Conservation (phyloP, 768 basidiomycete genomes). For the Lentinula detonsa region DNA sequence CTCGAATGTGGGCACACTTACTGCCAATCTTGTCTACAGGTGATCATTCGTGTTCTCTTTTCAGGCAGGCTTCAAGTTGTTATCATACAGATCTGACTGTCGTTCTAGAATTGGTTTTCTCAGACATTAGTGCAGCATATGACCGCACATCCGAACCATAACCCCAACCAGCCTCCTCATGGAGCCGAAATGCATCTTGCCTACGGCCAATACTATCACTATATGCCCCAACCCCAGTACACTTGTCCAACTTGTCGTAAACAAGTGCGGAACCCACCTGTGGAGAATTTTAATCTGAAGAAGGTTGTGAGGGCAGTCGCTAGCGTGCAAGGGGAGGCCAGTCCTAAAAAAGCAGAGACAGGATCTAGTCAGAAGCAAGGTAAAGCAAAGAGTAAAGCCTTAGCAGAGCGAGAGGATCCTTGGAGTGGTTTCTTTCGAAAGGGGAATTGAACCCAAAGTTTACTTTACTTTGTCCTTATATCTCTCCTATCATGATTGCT, state of each 20-base stretch:
- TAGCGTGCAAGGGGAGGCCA: conserved; percentile 39
- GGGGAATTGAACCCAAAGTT: not conserved
- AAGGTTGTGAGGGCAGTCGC: conserved; percentile 46
- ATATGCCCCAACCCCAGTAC: conserved; percentile 40
- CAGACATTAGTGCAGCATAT: conserved; percentile 46
- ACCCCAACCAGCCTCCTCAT: conserved; percentile 19
- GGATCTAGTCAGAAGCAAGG: conserved; percentile 10
- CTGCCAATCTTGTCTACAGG: conserved; percentile 54
- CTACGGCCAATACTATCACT: not conserved
- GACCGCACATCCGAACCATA: conserved; percentile 37
- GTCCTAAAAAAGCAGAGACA: conserved; percentile 22
- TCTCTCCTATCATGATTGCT: not conserved
- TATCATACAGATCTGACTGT: not conserved
- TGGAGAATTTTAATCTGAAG: conserved; percentile 60
- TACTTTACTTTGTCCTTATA: not conserved
- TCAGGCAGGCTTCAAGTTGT: not conserved
- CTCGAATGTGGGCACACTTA: conserved; percentile 70
- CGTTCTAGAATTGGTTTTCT: conserved; percentile 28
- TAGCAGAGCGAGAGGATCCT: conserved; percentile 21
- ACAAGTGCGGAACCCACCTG: conserved; percentile 40
- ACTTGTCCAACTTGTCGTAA: conserved; percentile 66
- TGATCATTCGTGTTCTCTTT: conserved; percentile 11
- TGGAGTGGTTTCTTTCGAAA: conserved; percentile 42
- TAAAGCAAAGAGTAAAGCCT: conserved; percentile 15
- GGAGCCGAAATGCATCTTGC: not conserved